These are phyloP conservation scores for Linum usitatissimum DNA, from an alignment of 345 rosid genomes.

Conservation along the genomic window DNA sequence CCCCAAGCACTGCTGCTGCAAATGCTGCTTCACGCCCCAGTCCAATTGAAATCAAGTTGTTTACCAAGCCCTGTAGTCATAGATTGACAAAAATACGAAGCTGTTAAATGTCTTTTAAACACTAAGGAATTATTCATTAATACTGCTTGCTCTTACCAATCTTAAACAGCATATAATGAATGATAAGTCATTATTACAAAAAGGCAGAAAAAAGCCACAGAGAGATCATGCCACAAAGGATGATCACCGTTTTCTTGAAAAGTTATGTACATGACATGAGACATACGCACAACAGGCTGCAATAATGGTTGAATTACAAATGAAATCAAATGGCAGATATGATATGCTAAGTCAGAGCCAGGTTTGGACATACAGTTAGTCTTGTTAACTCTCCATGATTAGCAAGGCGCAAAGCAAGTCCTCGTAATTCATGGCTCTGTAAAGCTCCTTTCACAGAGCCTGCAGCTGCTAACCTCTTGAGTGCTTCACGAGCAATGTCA, in stretches of 20 bases:
- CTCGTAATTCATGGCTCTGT: slow-evolving; percentile 73
- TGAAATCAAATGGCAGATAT: slow-evolving; percentile 1
- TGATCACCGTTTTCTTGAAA: no score
- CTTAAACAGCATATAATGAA: background rate
- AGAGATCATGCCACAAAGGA: no score
- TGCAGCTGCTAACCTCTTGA: slow-evolving; percentile 88
- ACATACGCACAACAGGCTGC: background rate
- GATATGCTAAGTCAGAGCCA: slow-evolving; percentile 10
- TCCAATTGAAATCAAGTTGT: slow-evolving; percentile 80
- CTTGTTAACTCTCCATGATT: slow-evolving; percentile 94
- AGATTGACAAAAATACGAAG: background rate
- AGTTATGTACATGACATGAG: no score
- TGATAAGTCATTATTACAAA: no score
- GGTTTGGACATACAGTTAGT: slow-evolving; percentile 47
- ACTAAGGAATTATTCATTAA: background rate
- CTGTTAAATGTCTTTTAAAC: background rate
- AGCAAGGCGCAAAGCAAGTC: slow-evolving; percentile 91
- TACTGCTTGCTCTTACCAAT: background rate
- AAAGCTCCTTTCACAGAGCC: slow-evolving; percentile 97
- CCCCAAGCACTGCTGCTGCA: slow-evolving; percentile 88
- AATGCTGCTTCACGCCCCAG: slow-evolving; percentile 95
- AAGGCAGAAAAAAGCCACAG: no score
- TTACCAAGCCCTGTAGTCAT: slow-evolving; percentile 59
- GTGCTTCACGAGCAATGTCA: slow-evolving; percentile 90
- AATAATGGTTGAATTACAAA: background rate